Base-by-base conservation (phyloP, 2,329 filamentous ascomycete species). In the Alternaria incomplexa region DNA sequence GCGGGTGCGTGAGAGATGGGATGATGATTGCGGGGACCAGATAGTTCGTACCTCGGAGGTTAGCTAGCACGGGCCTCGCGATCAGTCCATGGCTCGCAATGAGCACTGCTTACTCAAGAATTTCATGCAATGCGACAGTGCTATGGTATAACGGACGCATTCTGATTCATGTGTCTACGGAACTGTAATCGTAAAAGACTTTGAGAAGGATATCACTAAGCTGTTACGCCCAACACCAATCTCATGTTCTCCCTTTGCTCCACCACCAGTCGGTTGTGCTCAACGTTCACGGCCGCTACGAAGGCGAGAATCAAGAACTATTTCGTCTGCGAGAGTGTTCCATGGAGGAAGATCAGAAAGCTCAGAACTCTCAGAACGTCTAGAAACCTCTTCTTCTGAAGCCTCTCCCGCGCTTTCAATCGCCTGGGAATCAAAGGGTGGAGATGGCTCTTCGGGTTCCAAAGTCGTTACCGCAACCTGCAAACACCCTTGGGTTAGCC, bases 11-110 rank as follows among this genome's bases (percentile, higher is more conserved):
- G 54, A 30, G 56, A 43, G 54, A 58, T 53, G 54, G 22, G 54
- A 64, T 64, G 62, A 62, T 58, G 48, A 58, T 40, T 58, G 62
- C 62, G 62, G 62, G 62, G 62, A 64, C 54, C 54, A 47, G 22
- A 11, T 13, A 64, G 58, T 58, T 61, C 52, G 52, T 61, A 64
- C 58, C 62, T 53, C 58, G 62, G 61, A 64, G 56, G 57, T 61
- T 52, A 44, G 51, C 58, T 52, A 44, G 51, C 58, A 25, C 44
- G 44, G 58, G 25, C 61, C 50, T 50, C 36, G 17, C 4, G 2
- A 40, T 40, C 36, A 40, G n/a, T 40, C n/a, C 36, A 40, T 17
- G 36, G 36, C 4, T 40, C 2, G 36, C 36, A 40, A 17, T 40
- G 36, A 40, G 36, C 36, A 40, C 36, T 17, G 36, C 36, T 40